Conservation (phyloP, 2,329 filamentous ascomycete genomes). For the Tolypocladium amazonense region DNA sequence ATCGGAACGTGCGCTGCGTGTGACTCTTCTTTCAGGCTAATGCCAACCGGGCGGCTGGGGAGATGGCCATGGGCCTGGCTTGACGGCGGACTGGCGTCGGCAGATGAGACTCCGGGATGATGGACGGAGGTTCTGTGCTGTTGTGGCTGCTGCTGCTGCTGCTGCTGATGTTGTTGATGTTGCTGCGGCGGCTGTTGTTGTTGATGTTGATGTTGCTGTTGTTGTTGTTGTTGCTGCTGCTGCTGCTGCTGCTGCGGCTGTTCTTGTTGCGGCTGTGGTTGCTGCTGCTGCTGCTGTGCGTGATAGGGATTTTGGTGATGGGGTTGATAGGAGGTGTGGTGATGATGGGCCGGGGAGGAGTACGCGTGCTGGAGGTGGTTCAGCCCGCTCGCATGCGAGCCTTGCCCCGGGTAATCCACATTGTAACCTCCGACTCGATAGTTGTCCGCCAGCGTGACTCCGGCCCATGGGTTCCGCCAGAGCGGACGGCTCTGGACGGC, state of each 20-base stretch:
- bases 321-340: constrained; percentile 7
- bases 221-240: constrained; percentile 9
- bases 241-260: background rate
- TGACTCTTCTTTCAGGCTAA: constrained; percentile 30
- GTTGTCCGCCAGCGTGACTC: constrained; percentile 62
- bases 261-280: background rate
- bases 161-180: constrained; percentile 24
- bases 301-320: constrained; percentile 9
- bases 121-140: constrained; percentile 34
- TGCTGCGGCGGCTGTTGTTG: background rate
- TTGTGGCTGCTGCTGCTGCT: background rate
- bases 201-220: constrained; percentile 20
- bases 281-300: constrained; percentile 24
- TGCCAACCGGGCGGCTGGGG: constrained; percentile 20
- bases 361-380: constrained; percentile 54
- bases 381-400: constrained; percentile 53
- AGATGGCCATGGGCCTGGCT: constrained; percentile 24
- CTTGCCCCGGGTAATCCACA: constrained; percentile 64
- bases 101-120: constrained; percentile 28
- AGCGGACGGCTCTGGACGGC: constrained; percentile 66
- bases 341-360: constrained; percentile 32
- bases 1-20: constrained; percentile 43
- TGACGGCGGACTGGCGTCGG: constrained; percentile 34
- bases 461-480: constrained; percentile 67
- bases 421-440: constrained; percentile 65